phyloP scores from a whole-genome alignment of 148 eudicot species.

The Chenopodium formosanum region DNA sequence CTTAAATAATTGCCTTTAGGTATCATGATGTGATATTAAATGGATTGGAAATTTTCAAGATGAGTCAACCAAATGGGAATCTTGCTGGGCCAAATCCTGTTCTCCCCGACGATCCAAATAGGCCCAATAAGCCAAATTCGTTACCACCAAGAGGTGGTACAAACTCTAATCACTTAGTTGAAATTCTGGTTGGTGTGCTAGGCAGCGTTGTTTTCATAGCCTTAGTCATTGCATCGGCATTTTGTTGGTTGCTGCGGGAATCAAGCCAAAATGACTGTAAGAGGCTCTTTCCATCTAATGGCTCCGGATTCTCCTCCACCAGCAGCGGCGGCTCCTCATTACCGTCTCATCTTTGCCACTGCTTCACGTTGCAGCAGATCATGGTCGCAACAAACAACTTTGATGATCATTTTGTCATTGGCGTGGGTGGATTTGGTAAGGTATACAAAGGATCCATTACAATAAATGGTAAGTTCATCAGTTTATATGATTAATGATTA shows the following conservation, averaged over 20 bases:
- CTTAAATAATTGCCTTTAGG: not conserved
- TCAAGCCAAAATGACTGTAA: not conserved
- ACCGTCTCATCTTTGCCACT: not conserved
- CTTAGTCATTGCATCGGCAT: not conserved
- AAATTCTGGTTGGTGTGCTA: constrained; percentile 1
- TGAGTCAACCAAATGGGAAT: constrained; percentile 33
- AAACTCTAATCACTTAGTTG: not conserved
- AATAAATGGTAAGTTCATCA: not conserved
- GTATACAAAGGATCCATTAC: not conserved
- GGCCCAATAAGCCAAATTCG: not conserved
- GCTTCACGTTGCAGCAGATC: not conserved
- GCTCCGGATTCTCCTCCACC: not conserved
- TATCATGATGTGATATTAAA: constrained; percentile 21
- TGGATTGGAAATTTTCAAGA: constrained; percentile 48
- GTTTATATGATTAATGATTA: too few relatives aligned
- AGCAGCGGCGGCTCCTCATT: not conserved
- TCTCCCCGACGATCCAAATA: not conserved
- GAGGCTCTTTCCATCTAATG: not conserved
- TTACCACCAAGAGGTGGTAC: not conserved
- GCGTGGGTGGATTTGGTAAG: not conserved
- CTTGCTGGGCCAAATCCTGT: constrained; percentile 40
- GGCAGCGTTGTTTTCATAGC: not conserved
- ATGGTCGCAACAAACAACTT: not conserved
- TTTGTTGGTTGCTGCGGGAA: not conserved
- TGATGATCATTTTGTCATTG: not conserved